A percentile compares a stretch with the other conserved stretches of the same genome.
phyloP scores from a whole-genome alignment of 1,284 basidiomycete genomes.

The Prillingera fragicola region DNA sequence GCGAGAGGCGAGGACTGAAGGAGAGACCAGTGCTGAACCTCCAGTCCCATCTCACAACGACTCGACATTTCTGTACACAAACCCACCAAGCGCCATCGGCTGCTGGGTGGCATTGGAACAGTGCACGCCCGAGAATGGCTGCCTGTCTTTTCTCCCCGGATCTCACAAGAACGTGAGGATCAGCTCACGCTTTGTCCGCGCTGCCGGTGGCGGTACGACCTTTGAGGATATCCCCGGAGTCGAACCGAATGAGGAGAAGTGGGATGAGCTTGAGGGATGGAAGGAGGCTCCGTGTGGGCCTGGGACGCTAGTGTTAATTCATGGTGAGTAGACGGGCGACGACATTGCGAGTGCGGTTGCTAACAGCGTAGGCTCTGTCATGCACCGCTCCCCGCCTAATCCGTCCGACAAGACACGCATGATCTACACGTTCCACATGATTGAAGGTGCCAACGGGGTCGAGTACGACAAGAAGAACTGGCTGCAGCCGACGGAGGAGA shows the following conservation, averaged over 20 bases:
- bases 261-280: slow-evolving; percentile 57
- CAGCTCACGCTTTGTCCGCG: slow-evolving; percentile 74
- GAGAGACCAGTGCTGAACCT: background rate
- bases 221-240: slow-evolving; percentile 60
- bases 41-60: slow-evolving; percentile 58
- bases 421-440: slow-evolving; percentile 88
- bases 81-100: slow-evolving; percentile 83
- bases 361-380: slow-evolving; percentile 58
- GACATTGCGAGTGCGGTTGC: background rate
- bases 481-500: slow-evolving; percentile 70
- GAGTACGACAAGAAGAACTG: slow-evolving; percentile 46
- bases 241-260: slow-evolving; percentile 51
- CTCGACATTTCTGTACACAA: slow-evolving; percentile 66
- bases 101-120: slow-evolving; percentile 93
- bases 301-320: slow-evolving; percentile 78
- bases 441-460: slow-evolving; percentile 44
- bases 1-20: background rate
- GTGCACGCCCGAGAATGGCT: slow-evolving; percentile 77
- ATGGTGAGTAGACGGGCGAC: no score
- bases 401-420: slow-evolving; percentile 64
- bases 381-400: slow-evolving; percentile 83
- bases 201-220: slow-evolving; percentile 62
- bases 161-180: slow-evolving; percentile 70
- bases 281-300: slow-evolving; percentile 65
- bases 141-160: slow-evolving; percentile 85